phyloP scores from a whole-genome alignment of 371 early-diverging fungal species.

The Mortierella sp. region DNA sequence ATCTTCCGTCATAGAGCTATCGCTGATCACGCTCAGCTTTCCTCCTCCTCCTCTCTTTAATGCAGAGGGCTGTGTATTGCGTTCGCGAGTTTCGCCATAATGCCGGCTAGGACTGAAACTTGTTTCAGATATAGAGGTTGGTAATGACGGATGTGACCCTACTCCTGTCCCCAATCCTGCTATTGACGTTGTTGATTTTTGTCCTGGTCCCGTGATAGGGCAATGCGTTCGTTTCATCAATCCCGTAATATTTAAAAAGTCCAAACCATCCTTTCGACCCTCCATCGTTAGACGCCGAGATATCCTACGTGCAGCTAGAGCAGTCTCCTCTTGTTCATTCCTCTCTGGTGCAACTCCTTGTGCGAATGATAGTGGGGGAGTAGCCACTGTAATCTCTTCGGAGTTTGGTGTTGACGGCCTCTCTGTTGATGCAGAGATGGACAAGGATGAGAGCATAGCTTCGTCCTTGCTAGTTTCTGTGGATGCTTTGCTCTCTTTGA shows the following conservation, averaged over 20 bases:
- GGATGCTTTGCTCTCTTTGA: background rate
- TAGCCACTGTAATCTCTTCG: background rate
- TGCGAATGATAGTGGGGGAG: slow-evolving; percentile 9
- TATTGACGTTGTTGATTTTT: slow-evolving; percentile 22
- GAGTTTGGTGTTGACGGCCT: background rate
- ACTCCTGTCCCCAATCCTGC: background rate
- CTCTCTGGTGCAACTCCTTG: background rate
- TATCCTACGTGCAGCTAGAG: slow-evolving; percentile 57
- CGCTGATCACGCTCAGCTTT: slow-evolving; percentile 7
- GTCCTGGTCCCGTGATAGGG: slow-evolving; percentile 55
- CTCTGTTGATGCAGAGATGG: background rate
- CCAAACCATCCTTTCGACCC: slow-evolving; percentile 59
- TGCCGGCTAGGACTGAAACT: background rate
- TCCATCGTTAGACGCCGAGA: slow-evolving; percentile 48
- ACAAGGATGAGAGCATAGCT: slow-evolving; percentile 4
- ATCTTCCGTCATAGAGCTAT: slow-evolving; percentile 6
- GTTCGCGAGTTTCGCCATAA: background rate
- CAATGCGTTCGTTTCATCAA: slow-evolving; percentile 26
- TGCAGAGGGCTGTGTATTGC: background rate
- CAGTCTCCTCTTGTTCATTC: slow-evolving; percentile 53
- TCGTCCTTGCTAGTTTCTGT: slow-evolving; percentile 6
- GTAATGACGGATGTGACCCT: background rate
- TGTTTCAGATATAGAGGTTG: background rate
- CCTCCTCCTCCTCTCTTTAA: background rate
- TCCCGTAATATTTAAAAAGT: slow-evolving; percentile 50